Base-by-base conservation (phyloP, 169 alveolate genomes). In the Eimeria brunetti region DNA sequence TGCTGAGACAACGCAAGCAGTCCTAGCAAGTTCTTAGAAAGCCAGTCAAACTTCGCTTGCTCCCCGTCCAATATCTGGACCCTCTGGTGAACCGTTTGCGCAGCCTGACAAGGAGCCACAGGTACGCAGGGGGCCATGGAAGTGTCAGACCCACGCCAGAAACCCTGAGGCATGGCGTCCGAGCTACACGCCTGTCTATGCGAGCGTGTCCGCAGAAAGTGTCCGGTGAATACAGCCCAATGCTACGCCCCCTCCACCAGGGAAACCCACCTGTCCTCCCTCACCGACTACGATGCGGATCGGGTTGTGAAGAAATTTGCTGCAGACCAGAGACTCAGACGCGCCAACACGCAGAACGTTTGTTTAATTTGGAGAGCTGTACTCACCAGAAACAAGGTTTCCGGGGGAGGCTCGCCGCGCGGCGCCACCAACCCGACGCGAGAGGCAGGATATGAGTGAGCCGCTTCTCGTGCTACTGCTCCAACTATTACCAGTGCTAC, bases 291-390 rank as follows among this genome's bases (percentile, higher is more conserved):
- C 60, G 53, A 94, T 84, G n/a, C 89, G 88, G 33, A 94, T 75
- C 46, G 96, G 96, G 83, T 73, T 86, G 64, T 83, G 94, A 44
- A 94, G 96, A 38, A 94, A 86, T 33, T 84, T 85, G 53, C 96
- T 94, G 90, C 89, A 84, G 36, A 64, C 22, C 67, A 41, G 49
- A 89, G 49, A 49, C 49, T 51, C 64, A 71, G 33, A 89, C 58
- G 75, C 18, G 78, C 76, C 44, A 44, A 38, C 18, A n/a, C 24
- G 60, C 64, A 46, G 30, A 51, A 44, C 49, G 30, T 51, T 78
- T 6, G 88, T 46, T 73, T 53, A 53, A 18, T 69, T 69, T 33
- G 78, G 44, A 0, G 78, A 46, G 78, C 49, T 30, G 4, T 69
- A 69, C 49, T 27, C 78, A 67, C 41, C 18, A n/a, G n/a, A n/a